Evolutionary conservation across 129 eudicot species (phyloP), one percentile per base, ranked within the genome.

Genomic region (Flaveria ramosissima): DNA sequence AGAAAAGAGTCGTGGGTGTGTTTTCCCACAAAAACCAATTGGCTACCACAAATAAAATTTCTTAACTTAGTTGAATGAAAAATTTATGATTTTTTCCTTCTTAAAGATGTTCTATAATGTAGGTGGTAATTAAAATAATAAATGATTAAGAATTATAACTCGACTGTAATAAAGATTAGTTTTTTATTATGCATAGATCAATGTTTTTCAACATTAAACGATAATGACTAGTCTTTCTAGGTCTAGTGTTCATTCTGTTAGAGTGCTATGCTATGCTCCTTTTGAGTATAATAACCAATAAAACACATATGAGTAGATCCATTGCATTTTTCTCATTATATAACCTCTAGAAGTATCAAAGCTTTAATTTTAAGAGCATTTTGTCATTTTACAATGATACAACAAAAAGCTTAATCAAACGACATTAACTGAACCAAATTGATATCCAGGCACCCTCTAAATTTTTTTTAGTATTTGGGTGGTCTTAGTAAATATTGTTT

Each of bases 161-260:
- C 61, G 60, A 74, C 15, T 32, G 63, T 39, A 7, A 15, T 59
- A 45, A 59, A 9, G 46, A 42, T 42, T 7, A 21, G 70, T 43
- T 41, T 23, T 23, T 15, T 36, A 41, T 60, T 10, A 6, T 41
- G 30, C 72, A 17, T 42, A 42, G 32, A 68, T 14, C 20, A 74
- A 74, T 41, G 9, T 6, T 53, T 72, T 72, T 39, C 51, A 73
- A 41, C 55, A 56, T 73, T 6, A 16, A 52, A 52, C 4, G 47
- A n/a, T 71, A 27, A 50, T 50, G 42, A 50, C 63, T 50, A 50
- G 11, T 32, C 45, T 51, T 52, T 71, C 48, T 10, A n/a, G 41
- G 77, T 56, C 53, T 57, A 23, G 42, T 52, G 32, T 52, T 16
- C 51, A 4, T 53, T 27, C 2, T 53, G 51, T 6, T 9, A 17